Percentiles rank a stretch among this genome's conserved stretches.
These are phyloP conservation scores for Pseudisothecium myosuroides DNA, from an alignment of 225 moss, liverwort and hornwort genomes.

Conservation along the genomic window DNA sequence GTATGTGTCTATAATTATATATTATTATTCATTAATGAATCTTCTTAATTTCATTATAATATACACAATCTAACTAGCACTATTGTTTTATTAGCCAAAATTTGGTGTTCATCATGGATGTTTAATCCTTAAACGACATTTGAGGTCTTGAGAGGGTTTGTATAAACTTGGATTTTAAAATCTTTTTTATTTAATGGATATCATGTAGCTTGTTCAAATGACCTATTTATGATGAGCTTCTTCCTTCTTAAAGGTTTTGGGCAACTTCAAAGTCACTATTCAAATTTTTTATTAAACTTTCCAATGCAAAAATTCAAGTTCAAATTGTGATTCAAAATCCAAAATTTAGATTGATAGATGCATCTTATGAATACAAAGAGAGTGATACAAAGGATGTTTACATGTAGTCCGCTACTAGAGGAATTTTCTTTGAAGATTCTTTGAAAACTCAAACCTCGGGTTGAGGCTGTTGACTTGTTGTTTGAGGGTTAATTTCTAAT, in stretches of 20 bases:
- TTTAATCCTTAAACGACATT: background rate
- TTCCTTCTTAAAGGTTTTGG: accelerated
- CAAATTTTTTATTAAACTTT: background rate
- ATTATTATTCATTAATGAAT: background rate
- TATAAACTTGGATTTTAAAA: background rate
- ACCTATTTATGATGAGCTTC: background rate
- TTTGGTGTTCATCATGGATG: background rate
- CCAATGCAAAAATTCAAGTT: background rate
- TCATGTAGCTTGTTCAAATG: background rate
- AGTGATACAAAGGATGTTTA: background rate
- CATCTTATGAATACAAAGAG: background rate
- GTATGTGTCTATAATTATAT: background rate
- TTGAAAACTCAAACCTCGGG: accelerated
- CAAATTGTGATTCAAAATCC: background rate
- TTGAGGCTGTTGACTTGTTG: accelerated
- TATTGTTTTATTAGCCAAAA: background rate
- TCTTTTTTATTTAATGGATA: background rate
- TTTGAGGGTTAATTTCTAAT: background rate
- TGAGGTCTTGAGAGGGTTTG: no score
- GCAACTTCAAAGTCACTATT: background rate
- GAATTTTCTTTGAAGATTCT: background rate
- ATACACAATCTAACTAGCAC: background rate
- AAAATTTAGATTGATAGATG: background rate
- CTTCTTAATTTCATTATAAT: background rate
- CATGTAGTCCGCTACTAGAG: background rate